Evolutionary conservation across 1,139 yeast genomes (phyloP), one percentile per base, ranked within the genome.

Genomic region (Taphrina sp.): DNA sequence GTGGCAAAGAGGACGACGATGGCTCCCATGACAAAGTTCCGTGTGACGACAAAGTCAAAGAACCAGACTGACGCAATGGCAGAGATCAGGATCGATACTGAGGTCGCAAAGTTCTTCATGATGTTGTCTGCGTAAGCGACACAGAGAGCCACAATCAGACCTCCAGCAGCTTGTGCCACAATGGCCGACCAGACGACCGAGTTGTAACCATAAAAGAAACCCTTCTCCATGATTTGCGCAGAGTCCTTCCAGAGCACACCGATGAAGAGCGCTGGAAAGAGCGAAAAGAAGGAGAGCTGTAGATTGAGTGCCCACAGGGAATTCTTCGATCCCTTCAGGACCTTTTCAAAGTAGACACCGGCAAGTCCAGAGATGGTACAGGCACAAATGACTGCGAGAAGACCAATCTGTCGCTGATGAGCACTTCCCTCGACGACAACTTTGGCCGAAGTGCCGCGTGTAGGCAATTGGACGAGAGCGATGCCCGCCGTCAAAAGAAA

Each of bases 71-170:
- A 65, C 7, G 74, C 75, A 16, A 72, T 60, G 49, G 70, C 71
- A 10, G 74, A 71, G 17, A 73, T 64, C 45, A 72, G 64, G 57
- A 72, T 72, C 1, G 74, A 70, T 45, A 72, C 67, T 8, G 74
- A 69, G 2, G 76, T 72, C 3, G 76, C 74, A 63, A 72, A 72
- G 65, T 72, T 72, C 63, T 72, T 72, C 58, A 54, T 72, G 58
- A 72, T 72, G 61, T 71, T 72, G 64, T 72, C 75, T 24, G 75
- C 75, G 59, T 67, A 72, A 58, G 72, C 73, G 58, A 72, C 75
- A 56, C 74, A 72, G 31, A 72, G 61, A 2, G 75, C 75, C 3
- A 72, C 75, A 23, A 72, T 64, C 46, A 72, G 69, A 3, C 75
- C 75, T n/a, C 75, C 75, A 39, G 69, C 57, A 3, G 76, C 75